Base-by-base conservation (phyloP, 2,329 filamentous ascomycete species). In the Pyrenochaeta sp. region DNA sequence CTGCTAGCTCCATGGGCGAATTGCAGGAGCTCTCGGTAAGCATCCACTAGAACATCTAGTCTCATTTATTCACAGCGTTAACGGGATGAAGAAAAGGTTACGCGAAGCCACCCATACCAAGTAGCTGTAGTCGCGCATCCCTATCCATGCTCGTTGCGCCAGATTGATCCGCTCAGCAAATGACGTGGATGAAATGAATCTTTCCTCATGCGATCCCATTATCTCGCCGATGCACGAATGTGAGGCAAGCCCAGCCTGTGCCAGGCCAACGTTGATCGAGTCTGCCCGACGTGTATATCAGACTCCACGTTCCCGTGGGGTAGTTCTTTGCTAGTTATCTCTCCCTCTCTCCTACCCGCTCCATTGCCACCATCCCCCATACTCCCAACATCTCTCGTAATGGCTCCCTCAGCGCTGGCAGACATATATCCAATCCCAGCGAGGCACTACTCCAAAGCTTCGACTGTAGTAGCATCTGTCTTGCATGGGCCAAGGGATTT, bases 401-500 rank as follows among this genome's bases (percentile, higher is more conserved):
- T 77, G 75, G 74, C 75, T 61, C 75, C 75, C 48, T 75, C 74
- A 67, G 74, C 74, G 45, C 60, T 77, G 45, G 69, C 71, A 54
- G 73, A 76, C 56, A 67, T 72, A 52, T 75, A 74, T 51, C 74
- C 73, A 69, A 73, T 74, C 68, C 69, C 72, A 61, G 61, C 68
- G 10, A 69, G 71, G 63, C 71, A 77, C 62, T 73, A 72, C 61
- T 63, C 66, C 49, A 78, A 77, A 63, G 60, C 67, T 18, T 64
- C 68, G 31, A 72, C 66, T 48, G 68, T 77, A 37, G 72, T 73
- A 68, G 75, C 75, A 58, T 77, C 74, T 44, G 75, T 78, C 58
- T 63, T 78, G 64, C 68, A 75, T 73, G 75, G 75, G 66, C 73
- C 75, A 69, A 75, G 71, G 63, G 74, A 78, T 62, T 73, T 78